Evolutionary conservation across 495 filamentous ascomycete species (phyloP).

Genomic region (Penicillium chermesinum): DNA sequence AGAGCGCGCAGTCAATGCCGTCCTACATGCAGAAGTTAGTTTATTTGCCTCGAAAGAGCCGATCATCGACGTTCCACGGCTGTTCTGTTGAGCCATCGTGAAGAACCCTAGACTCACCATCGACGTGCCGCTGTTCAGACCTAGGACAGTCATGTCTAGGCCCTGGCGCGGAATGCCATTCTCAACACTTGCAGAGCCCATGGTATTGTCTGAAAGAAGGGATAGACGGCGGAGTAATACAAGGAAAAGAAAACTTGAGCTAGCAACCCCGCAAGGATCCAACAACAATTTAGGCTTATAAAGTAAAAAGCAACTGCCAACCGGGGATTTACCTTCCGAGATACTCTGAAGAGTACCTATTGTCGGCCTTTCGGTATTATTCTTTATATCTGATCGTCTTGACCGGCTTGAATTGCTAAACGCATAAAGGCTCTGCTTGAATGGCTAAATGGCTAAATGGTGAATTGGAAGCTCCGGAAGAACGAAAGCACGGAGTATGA

Average conservation of each 20-base stretch:
- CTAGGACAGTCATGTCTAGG: constrained; percentile 11
- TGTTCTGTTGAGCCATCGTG: neutral
- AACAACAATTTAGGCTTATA: neutral
- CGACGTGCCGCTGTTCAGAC: constrained; percentile 14
- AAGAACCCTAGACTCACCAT: constrained; percentile 1
- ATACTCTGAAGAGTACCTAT: neutral
- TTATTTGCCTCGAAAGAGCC: neutral
- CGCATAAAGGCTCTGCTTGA: constrained; percentile 3
- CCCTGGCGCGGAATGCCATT: constrained; percentile 7
- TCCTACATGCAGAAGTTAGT: constrained; percentile 21
- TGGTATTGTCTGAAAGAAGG: neutral
- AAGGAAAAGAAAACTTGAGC: neutral
- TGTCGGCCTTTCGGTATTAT: neutral
- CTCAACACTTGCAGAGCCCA: constrained; percentile 6
- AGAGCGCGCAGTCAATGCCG: constrained; percentile 49
- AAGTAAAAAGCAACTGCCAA: neutral
- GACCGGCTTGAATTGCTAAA: neutral
- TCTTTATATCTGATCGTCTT: neutral
- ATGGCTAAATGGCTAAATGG: constrained; percentile 17
- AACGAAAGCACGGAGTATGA: neutral
- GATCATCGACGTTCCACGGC: neutral
- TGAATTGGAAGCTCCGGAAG: constrained; percentile 1
- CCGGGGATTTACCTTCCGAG: neutral
- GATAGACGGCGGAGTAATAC: neutral
- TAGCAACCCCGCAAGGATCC: neutral